A percentile compares a stretch with the other conserved stretches of the same genome.
Evolutionary conservation across 805 yeast species (phyloP).

Genomic region (Suhomyces xylopsoci): DNA sequence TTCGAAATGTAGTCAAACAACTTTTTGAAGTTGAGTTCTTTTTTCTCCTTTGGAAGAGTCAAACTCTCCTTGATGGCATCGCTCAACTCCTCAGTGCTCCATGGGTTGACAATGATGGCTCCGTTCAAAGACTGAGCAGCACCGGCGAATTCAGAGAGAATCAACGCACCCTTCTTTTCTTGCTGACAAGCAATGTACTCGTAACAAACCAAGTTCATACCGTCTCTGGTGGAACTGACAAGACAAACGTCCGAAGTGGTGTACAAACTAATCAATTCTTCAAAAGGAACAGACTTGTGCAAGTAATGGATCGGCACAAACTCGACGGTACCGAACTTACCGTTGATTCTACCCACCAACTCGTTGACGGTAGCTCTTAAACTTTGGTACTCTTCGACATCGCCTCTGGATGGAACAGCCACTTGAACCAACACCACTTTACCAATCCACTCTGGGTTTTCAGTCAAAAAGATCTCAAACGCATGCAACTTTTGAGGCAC

Average conservation of each 20-base stretch:
- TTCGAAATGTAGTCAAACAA: constrained; percentile 85
- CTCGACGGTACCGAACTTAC: constrained; percentile 93
- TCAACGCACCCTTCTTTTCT: constrained; percentile 78
- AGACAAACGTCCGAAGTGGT: constrained; percentile 84
- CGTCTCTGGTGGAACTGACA: constrained; percentile 94
- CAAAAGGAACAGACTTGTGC: constrained; percentile 88
- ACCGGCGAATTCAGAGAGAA: constrained; percentile 94
- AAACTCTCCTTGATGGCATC: constrained; percentile 83
- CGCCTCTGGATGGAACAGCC: constrained; percentile 97
- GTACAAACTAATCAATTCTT: constrained; percentile 87
- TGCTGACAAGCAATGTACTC: constrained; percentile 97
- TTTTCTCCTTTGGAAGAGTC: constrained; percentile 81
- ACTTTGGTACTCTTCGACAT: constrained; percentile 95
- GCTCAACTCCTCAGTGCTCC: constrained; percentile 95
- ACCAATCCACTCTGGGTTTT: constrained; percentile 98
- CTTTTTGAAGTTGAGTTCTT: constrained; percentile 72
- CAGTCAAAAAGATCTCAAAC: constrained; percentile 84
- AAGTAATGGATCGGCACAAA: constrained; percentile 96
- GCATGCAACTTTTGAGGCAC: constrained; percentile 97
- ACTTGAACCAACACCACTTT: constrained; percentile 93
- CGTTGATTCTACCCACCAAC: constrained; percentile 93
- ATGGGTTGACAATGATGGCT: constrained; percentile 89
- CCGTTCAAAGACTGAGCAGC: constrained; percentile 99
- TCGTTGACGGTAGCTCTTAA: constrained; percentile 93
- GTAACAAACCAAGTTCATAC: constrained; percentile 95